phyloP scores from a whole-genome alignment of 1,284 basidiomycete species.

The Pyrrhoderma lamaoense region DNA sequence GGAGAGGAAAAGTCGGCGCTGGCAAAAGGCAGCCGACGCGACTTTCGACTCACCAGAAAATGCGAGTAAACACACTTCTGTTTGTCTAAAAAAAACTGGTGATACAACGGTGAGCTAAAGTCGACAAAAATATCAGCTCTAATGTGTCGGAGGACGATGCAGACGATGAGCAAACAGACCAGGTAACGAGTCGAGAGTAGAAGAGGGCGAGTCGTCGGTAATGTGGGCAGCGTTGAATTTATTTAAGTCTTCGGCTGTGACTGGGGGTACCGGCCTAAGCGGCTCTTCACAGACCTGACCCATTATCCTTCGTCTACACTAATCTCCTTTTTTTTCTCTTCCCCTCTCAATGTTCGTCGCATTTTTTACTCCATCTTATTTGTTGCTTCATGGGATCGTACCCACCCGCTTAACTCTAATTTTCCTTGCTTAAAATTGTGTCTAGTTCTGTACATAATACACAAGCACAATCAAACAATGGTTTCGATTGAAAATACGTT shows the following conservation, averaged over 20 bases:
- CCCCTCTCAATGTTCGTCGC: neutral
- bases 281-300: slow-evolving; percentile 5
- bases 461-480: too few species aligned
- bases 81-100: slow-evolving; percentile 71
- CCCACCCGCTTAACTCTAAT: neutral
- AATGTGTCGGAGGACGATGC: slow-evolving; percentile 21
- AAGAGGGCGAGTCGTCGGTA: neutral
- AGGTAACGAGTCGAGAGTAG: slow-evolving; percentile 6
- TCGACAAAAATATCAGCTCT: slow-evolving; percentile 21
- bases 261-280: slow-evolving; percentile 1
- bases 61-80: slow-evolving; percentile 46
- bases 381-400: neutral
- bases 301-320: neutral
- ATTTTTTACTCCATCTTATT: neutral
- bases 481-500: too few species aligned
- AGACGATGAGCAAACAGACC: slow-evolving; percentile 15
- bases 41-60: slow-evolving; percentile 45
- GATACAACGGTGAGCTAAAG: slow-evolving; percentile 44
- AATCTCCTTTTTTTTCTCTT: slow-evolving; percentile 1
- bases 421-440: neutral
- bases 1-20: slow-evolving; percentile 9
- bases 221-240: neutral
- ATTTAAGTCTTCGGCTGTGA: slow-evolving; percentile 4
- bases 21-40: slow-evolving; percentile 13
- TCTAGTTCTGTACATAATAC: too few species aligned